These are phyloP conservation scores for Saururus chinensis DNA, from an alignment of 164 flowering plant species.

Conservation along the genomic window DNA sequence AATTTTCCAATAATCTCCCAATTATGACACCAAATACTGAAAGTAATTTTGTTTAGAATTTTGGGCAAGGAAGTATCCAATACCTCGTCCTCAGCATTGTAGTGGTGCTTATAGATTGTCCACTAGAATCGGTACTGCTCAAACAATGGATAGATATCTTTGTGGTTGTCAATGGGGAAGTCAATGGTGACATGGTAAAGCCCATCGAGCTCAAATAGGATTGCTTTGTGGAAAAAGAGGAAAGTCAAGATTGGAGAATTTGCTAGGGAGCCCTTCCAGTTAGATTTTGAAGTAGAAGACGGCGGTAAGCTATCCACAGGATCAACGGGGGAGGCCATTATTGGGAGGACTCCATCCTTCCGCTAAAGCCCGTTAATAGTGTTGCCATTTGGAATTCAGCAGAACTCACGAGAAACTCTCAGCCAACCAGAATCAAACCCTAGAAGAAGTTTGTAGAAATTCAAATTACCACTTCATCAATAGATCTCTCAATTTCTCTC, in stretches of 20 bases:
- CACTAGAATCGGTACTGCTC: constrained; percentile 55
- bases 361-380: constrained; percentile 44
- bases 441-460: not conserved
- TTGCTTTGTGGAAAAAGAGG: constrained; percentile 80
- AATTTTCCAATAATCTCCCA: no score
- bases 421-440: not conserved
- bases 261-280: constrained; percentile 21
- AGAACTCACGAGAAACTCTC: not conserved
- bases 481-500: not conserved
- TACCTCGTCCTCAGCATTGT: constrained; percentile 94
- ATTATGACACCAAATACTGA: no score
- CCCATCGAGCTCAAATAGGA: constrained; percentile 66
- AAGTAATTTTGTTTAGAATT: no score
- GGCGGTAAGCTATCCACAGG: constrained; percentile 24
- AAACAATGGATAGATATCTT: constrained; percentile 37
- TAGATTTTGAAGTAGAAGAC: constrained; percentile 5
- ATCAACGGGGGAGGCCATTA: constrained; percentile 36
- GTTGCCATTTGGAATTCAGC: constrained; percentile 38
- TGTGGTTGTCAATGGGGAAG: constrained; percentile 32
- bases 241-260: constrained; percentile 76
- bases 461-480: no score
- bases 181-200: constrained; percentile 58
- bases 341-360: constrained; percentile 35
- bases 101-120: constrained; percentile 70
- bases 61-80: no score